Evolutionary conservation across 306 rosid species (phyloP).

Genomic region (Begonia peltatifolia): DNA sequence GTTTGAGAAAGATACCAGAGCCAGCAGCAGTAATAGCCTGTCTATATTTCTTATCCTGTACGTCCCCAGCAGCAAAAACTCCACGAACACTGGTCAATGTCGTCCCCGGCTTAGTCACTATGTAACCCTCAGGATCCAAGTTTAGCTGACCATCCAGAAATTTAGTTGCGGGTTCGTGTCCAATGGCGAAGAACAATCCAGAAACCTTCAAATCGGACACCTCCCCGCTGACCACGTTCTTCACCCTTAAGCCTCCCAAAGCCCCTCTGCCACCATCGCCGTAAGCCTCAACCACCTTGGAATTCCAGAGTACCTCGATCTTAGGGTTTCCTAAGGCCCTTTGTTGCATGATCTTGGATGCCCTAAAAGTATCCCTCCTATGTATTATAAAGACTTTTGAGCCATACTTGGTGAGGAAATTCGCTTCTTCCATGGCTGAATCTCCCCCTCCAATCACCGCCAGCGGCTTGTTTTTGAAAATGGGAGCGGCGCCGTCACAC

Average conservation of each 20-base stretch:
- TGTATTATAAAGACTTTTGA: slow-evolving; percentile 62
- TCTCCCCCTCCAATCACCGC: slow-evolving; percentile 85
- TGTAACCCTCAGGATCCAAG: slow-evolving; percentile 19
- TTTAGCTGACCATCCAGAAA: slow-evolving; percentile 61
- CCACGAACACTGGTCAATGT: slow-evolving; percentile 55
- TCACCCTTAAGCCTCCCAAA: slow-evolving; percentile 62
- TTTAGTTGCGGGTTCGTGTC: slow-evolving; percentile 80
- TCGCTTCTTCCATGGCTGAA: slow-evolving; percentile 88
- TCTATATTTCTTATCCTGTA: slow-evolving; percentile 89
- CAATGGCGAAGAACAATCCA: slow-evolving; percentile 75
- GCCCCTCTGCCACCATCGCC: slow-evolving; percentile 22
- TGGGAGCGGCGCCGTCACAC: slow-evolving; percentile 83
- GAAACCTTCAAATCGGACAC: slow-evolving; percentile 54
- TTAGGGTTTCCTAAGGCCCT: slow-evolving; percentile 45
- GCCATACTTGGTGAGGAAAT: slow-evolving; percentile 65
- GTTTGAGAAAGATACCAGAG: slow-evolving; percentile 22
- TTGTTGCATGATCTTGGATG: slow-evolving; percentile 78
- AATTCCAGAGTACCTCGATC: slow-evolving; percentile 60
- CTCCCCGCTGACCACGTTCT: slow-evolving; percentile 35
- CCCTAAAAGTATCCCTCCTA: slow-evolving; percentile 57
- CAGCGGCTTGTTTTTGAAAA: slow-evolving; percentile 48
- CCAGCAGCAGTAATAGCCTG: slow-evolving; percentile 93
- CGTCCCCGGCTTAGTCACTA: too few relatives aligned
- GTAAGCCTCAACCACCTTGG: slow-evolving; percentile 51
- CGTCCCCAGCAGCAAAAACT: slow-evolving; percentile 89